Base-by-base conservation (phyloP, 352 stramenopile genomes). In the Phytophthora litchii region DNA sequence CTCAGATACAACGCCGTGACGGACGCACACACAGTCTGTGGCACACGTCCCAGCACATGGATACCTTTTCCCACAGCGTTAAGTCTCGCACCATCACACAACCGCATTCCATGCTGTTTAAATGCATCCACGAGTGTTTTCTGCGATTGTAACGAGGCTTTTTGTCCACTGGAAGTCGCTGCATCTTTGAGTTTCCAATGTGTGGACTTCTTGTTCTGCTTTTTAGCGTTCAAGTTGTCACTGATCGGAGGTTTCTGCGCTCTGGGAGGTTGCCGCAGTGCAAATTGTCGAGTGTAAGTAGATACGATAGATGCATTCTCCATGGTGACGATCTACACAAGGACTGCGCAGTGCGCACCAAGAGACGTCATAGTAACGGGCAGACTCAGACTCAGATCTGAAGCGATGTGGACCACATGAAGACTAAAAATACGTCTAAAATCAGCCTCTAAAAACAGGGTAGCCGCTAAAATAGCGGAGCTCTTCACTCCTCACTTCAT, bases 1-100 rank as follows among this genome's bases (percentile, higher is more conserved):
- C 86, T 95, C 56, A 95, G 60, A 54, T 93, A 95, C 36, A 92
- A 49, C 32, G 80, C 73, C 10, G 71, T 83, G 23, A 91, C 72
- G 21, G 72, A 68, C 12, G 64, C 56, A 7, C 67, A 70, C 3
- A 91, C 55, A 0, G 66, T 72, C 8, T 78, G 64, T 2, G 79
- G 82, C 21, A 90, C 60, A 13, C 50, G 62, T 0, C 83, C 83
- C 23, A 93, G 74, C 29, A 47, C 27, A 27, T 75, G 62, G 13
- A 93, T 64, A 1, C 69, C 64, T 48, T 91, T 91, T 3, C 70
- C 70, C 0, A 93, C 82, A 0, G 77, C 76, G 21, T 95, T 93
- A 13, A 95, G 71, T 53, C 89, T 86, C 45, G 81, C 60, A 3
- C 86, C 83, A 47, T 95, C 83, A 34, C 79, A 88, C 36, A 92